A percentile compares a stretch with the other conserved stretches of the same genome.
phyloP scores from a whole-genome alignment of 257 asterid genomes.

The Solanum rostratum region DNA sequence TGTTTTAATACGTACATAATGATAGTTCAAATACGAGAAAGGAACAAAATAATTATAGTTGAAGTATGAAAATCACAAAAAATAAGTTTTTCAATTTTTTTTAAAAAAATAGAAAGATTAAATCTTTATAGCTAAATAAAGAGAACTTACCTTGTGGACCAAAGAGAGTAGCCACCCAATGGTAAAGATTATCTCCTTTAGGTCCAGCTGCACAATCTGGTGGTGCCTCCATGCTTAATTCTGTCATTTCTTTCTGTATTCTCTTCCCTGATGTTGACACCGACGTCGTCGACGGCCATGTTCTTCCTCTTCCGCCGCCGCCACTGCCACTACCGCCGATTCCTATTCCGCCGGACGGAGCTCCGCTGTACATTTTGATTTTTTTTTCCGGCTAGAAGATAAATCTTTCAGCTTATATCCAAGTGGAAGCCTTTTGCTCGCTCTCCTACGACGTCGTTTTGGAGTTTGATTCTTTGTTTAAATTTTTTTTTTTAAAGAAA shows the following conservation, averaged over 20 bases:
- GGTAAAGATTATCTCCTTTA: constrained; percentile 94
- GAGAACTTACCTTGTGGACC: constrained; percentile 56
- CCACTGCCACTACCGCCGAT: constrained; percentile 11
- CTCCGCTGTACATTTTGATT: background rate
- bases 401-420: background rate
- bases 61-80: background rate
- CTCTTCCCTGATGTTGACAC: constrained; percentile 82
- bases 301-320: constrained; percentile 44
- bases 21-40: background rate
- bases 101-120: background rate
- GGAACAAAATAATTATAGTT: background rate
- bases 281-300: constrained; percentile 84
- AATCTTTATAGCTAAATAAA: background rate
- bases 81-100: too few relatives aligned
- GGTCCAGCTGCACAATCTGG: constrained; percentile 94
- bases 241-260: constrained; percentile 84
- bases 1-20: background rate
- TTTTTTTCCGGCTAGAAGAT: background rate
- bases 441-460: background rate
- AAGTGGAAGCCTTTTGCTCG: background rate
- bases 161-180: constrained; percentile 90
- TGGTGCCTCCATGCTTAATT: constrained; percentile 66
- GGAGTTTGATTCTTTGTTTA: too few relatives aligned
- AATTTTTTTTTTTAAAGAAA: background rate
- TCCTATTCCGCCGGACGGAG: constrained; percentile 7